These are phyloP conservation scores for Neohortaea acidophila DNA, from an alignment of 495 filamentous ascomycete species.

Conservation along the genomic window DNA sequence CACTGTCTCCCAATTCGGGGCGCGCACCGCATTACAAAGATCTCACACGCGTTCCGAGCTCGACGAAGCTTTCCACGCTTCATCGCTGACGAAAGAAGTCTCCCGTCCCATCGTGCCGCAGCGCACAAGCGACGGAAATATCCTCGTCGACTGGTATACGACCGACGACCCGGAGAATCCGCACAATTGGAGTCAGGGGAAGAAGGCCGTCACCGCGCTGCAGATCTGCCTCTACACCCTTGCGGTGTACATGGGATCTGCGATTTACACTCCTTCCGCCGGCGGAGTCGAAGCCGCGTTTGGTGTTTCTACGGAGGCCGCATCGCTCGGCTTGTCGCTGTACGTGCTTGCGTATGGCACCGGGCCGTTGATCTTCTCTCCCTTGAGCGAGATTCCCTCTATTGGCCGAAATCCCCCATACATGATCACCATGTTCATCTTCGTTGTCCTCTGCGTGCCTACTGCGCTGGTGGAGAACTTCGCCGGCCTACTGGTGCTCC, in stretches of 20 bases:
- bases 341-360: slow-evolving; percentile 40
- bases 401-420: slow-evolving; percentile 35
- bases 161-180: slow-evolving; percentile 26
- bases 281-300: slow-evolving; percentile 30
- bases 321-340: slow-evolving; percentile 36
- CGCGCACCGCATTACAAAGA: slow-evolving; percentile 10
- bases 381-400: slow-evolving; percentile 32
- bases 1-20: slow-evolving; percentile 7
- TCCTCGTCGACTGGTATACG: slow-evolving; percentile 28
- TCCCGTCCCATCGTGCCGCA: slow-evolving; percentile 19
- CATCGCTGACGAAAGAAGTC: slow-evolving; percentile 7
- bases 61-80: slow-evolving; percentile 11
- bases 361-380: slow-evolving; percentile 33
- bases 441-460: slow-evolving; percentile 35
- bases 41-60: slow-evolving; percentile 17
- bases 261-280: slow-evolving; percentile 34
- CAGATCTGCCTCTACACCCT: slow-evolving; percentile 29
- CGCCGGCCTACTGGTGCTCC: slow-evolving; percentile 34
- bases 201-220: slow-evolving; percentile 20
- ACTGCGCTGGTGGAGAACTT: slow-evolving; percentile 36
- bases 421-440: slow-evolving; percentile 31
- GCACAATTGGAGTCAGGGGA: slow-evolving; percentile 25
- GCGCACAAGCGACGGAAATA: slow-evolving; percentile 23
- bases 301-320: slow-evolving; percentile 27
- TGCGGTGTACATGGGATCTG: slow-evolving; percentile 34